A percentile compares a stretch with the other conserved stretches of the same genome.
phyloP scores from a whole-genome alignment of 2,329 filamentous ascomycete species.

The Venturia aucupariae region DNA sequence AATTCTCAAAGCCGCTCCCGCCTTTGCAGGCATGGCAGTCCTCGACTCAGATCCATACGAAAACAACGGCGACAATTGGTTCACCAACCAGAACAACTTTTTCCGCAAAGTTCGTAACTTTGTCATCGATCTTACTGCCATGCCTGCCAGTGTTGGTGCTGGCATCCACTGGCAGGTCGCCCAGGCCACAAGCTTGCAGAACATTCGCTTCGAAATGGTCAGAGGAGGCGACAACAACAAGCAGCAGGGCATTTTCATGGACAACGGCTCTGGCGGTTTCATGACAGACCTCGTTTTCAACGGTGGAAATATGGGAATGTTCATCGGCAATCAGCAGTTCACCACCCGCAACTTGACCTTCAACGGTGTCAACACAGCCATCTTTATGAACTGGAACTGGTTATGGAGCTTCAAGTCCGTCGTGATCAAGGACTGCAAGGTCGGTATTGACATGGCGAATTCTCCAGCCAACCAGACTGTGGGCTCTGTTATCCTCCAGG shows the following conservation, averaged over 20 bases:
- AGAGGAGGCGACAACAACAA: slow-evolving; percentile 35
- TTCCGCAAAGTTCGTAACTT: slow-evolving; percentile 48
- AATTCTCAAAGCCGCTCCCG: slow-evolving; percentile 54
- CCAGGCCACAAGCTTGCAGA: slow-evolving; percentile 55
- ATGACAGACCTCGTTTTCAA: slow-evolving; percentile 51
- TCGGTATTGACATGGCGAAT: slow-evolving; percentile 43
- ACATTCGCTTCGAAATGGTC: slow-evolving; percentile 50
- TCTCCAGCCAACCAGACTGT: slow-evolving; percentile 63
- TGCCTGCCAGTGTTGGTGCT: slow-evolving; percentile 24
- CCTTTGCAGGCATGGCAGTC: slow-evolving; percentile 75
- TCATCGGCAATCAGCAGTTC: slow-evolving; percentile 57
- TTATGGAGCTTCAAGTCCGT: slow-evolving; percentile 40
- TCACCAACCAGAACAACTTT: slow-evolving; percentile 47
- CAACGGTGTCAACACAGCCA: slow-evolving; percentile 39
- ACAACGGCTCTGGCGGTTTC: slow-evolving; percentile 52
- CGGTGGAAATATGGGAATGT: slow-evolving; percentile 51
- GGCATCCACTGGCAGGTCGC: slow-evolving; percentile 61
- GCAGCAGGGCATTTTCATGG: slow-evolving; percentile 52
- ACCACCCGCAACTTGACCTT: slow-evolving; percentile 43
- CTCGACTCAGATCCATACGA: slow-evolving; percentile 82
- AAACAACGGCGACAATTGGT: slow-evolving; percentile 44
- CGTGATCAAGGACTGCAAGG: slow-evolving; percentile 37
- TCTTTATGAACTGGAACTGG: slow-evolving; percentile 49
- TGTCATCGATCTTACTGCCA: slow-evolving; percentile 38
- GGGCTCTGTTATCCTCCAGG: slow-evolving; percentile 74